These are phyloP conservation scores for Colletotrichum sp. DNA, from an alignment of 2,329 filamentous ascomycete genomes.

Conservation along the genomic window DNA sequence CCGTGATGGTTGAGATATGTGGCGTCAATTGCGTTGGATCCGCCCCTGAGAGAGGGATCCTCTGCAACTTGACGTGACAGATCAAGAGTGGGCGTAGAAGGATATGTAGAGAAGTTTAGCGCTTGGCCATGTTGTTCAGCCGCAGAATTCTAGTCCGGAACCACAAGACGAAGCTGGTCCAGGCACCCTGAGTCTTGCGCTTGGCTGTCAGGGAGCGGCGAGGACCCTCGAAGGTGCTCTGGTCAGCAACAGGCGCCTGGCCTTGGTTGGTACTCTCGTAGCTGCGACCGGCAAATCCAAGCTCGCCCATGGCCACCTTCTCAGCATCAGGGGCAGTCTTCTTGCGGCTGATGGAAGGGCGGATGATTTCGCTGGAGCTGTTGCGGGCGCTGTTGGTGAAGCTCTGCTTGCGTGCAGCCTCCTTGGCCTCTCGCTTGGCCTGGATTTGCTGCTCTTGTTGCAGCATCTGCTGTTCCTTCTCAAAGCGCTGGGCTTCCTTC, in stretches of 20 bases:
- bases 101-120: conserved; percentile 8
- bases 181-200: conserved; percentile 64
- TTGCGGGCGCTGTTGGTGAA: conserved; percentile 34
- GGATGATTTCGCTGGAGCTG: conserved; percentile 33
- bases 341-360: conserved; percentile 31
- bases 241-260: conserved; percentile 41
- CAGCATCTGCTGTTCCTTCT: conserved; percentile 46
- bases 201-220: conserved; percentile 55
- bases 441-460: neutral
- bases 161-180: conserved; percentile 70
- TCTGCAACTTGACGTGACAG: neutral
- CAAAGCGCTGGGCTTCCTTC: conserved; percentile 58
- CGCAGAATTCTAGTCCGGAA: conserved; percentile 61
- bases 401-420: conserved; percentile 42
- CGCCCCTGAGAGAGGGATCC: neutral
- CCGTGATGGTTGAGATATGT: neutral
- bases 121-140: conserved; percentile 31
- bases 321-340: conserved; percentile 36
- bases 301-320: conserved; percentile 36
- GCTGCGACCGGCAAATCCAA: conserved; percentile 46
- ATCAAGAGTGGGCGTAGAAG: neutral
- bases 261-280: conserved; percentile 46
- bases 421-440: conserved; percentile 10
- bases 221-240: conserved; percentile 47
- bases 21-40: neutral